These are phyloP conservation scores for Rhodosporidiobolus sp. DNA, from an alignment of 768 basidiomycete genomes.

Conservation along the genomic window DNA sequence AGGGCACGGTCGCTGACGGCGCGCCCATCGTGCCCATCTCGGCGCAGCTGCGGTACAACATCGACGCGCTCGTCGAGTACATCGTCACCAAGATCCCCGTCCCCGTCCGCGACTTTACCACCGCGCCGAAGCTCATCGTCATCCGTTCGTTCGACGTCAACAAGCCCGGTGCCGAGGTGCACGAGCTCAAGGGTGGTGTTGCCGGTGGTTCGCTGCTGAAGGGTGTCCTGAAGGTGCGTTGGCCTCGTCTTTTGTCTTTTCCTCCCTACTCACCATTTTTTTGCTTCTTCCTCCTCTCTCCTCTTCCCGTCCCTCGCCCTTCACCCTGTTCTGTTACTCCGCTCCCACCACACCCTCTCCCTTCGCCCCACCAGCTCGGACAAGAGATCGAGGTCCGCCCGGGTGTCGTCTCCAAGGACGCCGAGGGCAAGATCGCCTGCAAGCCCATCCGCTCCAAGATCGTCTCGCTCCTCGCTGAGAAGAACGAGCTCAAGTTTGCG, in stretches of 20 bases:
- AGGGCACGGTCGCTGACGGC: conserved; percentile 93
- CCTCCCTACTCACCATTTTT: not conserved
- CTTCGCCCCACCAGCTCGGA: conserved; percentile 55
- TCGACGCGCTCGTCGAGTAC: conserved; percentile 98
- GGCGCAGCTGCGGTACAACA: conserved; percentile 97
- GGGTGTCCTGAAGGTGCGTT: conserved; percentile 68
- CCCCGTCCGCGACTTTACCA: conserved; percentile 85
- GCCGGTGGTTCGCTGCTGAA: conserved; percentile 94
- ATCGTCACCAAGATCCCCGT: conserved; percentile 96
- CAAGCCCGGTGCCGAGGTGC: conserved; percentile 94
- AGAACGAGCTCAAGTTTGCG: conserved; percentile 87
- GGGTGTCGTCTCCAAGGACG: conserved; percentile 93
- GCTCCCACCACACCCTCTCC: not conserved
- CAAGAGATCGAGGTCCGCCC: conserved; percentile 95
- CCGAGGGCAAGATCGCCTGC: conserved; percentile 80
- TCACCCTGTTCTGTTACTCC: not conserved
- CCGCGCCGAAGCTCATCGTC: conserved; percentile 89
- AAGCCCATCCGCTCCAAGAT: conserved; percentile 89
- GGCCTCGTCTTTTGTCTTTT: not conserved
- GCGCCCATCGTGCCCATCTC: conserved; percentile 99
- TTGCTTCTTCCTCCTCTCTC: not conserved
- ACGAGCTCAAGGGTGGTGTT: conserved; percentile 96
- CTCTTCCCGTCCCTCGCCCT: not conserved
- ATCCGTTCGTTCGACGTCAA: conserved; percentile 99
- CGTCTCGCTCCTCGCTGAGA: conserved; percentile 89